Percentiles rank a stretch among this genome's conserved stretches.
Evolutionary conservation across 2,329 filamentous ascomycete genomes (phyloP).

Genomic region (Alternaria gansuensis): DNA sequence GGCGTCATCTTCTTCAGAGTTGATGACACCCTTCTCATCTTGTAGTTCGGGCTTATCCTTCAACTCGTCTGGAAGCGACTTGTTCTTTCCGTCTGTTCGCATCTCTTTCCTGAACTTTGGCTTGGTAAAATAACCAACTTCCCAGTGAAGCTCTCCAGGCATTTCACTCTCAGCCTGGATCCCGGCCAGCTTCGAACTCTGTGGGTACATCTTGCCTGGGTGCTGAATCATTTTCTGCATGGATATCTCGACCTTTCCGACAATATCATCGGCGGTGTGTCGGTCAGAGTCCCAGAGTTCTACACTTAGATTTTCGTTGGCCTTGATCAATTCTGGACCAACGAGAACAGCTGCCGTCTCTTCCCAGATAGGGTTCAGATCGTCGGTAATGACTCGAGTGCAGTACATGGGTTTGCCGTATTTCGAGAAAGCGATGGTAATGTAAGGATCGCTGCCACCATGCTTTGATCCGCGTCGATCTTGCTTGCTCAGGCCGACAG

Average conservation of each 20-base stretch:
- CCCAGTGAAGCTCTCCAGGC: constrained; percentile 95
- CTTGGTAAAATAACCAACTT: constrained; percentile 94
- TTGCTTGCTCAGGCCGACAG: constrained; percentile 87
- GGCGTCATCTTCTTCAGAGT: constrained; percentile 79
- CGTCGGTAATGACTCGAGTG: constrained; percentile 93
- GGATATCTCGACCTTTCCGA: constrained; percentile 91
- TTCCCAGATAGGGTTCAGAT: constrained; percentile 91
- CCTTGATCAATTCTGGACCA: constrained; percentile 88
- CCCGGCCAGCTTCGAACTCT: constrained; percentile 82
- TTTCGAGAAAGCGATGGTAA: constrained; percentile 93
- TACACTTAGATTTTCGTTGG: constrained; percentile 89
- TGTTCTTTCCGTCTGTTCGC: constrained; percentile 85
- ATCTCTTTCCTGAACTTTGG: constrained; percentile 85
- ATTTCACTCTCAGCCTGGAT: constrained; percentile 85
- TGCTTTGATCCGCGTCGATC: constrained; percentile 82
- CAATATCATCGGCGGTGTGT: constrained; percentile 90
- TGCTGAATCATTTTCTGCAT: constrained; percentile 96
- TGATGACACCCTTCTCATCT: constrained; percentile 83
- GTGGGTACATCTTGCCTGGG: constrained; percentile 90
- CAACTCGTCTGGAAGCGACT: constrained; percentile 76
- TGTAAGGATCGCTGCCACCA: constrained; percentile 93
- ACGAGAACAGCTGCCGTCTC: constrained; percentile 87
- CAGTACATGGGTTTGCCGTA: constrained; percentile 98
- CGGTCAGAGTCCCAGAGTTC: constrained; percentile 97
- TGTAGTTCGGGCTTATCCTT: constrained; percentile 79